Evolutionary conservation across 441 rosid species (phyloP).

Genomic region (Syzygium syzygioides): DNA sequence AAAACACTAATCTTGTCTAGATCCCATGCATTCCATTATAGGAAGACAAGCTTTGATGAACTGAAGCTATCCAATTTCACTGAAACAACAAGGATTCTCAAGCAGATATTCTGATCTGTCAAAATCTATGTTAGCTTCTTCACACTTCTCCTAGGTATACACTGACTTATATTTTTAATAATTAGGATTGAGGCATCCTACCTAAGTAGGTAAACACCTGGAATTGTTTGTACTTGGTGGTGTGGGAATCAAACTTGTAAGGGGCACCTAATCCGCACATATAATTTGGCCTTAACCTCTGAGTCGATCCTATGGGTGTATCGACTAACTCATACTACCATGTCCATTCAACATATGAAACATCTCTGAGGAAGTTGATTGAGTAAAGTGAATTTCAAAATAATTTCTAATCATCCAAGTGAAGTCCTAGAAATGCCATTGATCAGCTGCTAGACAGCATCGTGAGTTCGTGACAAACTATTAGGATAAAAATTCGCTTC

Average conservation of each 20-base stretch:
- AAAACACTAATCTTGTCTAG: too few species aligned
- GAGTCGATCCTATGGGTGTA: neutral
- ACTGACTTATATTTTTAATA: neutral
- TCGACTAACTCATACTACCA: neutral
- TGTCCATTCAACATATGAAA: neutral
- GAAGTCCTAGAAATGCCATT: neutral
- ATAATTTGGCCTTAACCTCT: neutral
- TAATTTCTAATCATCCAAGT: too few species aligned
- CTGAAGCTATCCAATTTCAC: neutral
- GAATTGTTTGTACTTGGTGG: neutral
- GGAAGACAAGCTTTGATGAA: neutral
- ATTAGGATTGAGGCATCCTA: neutral
- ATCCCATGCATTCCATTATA: neutral
- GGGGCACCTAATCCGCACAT: neutral
- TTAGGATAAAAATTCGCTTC: neutral
- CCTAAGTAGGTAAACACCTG: neutral
- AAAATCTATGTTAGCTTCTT: neutral
- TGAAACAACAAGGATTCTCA: neutral
- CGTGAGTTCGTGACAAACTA: neutral
- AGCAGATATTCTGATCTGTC: neutral
- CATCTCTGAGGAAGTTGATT: neutral
- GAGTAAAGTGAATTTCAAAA: neutral
- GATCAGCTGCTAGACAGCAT: neutral
- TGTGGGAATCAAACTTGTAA: neutral
- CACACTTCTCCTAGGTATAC: neutral